Evolutionary conservation across 2,329 filamentous ascomycete genomes (phyloP), one percentile per base, ranked within the genome.

Genomic region (Aspergillus tanneri): DNA sequence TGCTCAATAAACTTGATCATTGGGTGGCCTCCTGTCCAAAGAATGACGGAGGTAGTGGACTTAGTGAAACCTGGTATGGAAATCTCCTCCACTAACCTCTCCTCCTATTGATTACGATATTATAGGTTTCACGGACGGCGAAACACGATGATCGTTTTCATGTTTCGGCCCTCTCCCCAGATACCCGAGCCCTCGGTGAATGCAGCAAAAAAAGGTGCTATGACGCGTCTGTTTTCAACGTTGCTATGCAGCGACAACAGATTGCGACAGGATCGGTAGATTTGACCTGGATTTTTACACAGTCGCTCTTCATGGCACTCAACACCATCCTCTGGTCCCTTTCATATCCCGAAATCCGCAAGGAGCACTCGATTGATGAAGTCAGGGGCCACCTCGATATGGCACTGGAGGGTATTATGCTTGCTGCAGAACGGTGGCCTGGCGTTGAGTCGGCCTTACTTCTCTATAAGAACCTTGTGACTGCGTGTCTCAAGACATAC

Each of bases 261-360:
- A 86, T 96, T 63, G 81, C 86, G 56, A 84, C 80, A 12, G 80
- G 81, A 11, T 84, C 84, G 18, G 83, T 93, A 9, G 92, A 96
- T 63, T 78, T 96, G 51, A 96, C 91, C 1, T 97, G 92, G 92
- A 86, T 96, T 35, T 96, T 96, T 63, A 83, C 95, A 1, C 80
- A 96, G 49, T 85, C 87, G 16, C 80, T 97, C 32, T 96, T 95
- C 72, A 93, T 95, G 83, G 85, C 88, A 4, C 80, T 97, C 48
- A 96, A 96, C 64, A 91, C 89, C 4, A 81, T 96, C 41, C 79
- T 99, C 1, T 99, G 93, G 93, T 84, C 88, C 2, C 80, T 95
- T 6, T 95, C 91, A 1, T 96, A 95, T 63, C 80, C 86, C 3
- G 87, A 92, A 56, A 85, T 97, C 19, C 85, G 93, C 37, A 80